Base-by-base conservation (phyloP, 2,329 filamentous ascomycete species). In the Xylariaceae sp. region DNA sequence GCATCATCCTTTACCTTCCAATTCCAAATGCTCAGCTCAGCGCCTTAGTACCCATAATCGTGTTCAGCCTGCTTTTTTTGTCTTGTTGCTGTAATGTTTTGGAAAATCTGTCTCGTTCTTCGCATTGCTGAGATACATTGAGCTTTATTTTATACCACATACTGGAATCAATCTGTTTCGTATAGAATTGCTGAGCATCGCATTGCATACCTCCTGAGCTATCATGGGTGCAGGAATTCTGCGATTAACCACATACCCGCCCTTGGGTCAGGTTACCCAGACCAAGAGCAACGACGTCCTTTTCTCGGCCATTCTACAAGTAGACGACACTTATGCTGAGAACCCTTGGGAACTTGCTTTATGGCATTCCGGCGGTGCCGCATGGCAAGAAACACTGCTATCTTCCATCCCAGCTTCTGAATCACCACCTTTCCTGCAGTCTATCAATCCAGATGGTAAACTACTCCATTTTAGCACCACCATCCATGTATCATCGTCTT, bases 241-340 rank as follows among this genome's bases (percentile, higher is more conserved):
- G 70, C 68, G 64, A 12, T 59, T 81, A 16, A 73, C 74, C 18
- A 77, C 75, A 54, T 86, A 84, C 63, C 92, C 92, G 12, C 83
- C 90, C 1, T 71, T 96, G 47, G 89, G 86, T 2, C 88, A 92
- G 66, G 79, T 88, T 19, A 91, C 89, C 1, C 76, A 81, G 45
- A 64, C 89, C 17, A 69, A 74, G 22, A 65, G 67, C 17, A 63
- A 64, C 2, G 60, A 78, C 63, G 73, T 87, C 38, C 66, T 68
- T 1, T 86, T 97, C 59, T 85, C 81, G 0, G 85, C 88, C 6
- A 70, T 92, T 12, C 75, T 96, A 31, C 85, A 92, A 60, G 81
- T 86, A 40, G 81, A 82, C 39, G 69, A 68, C 18, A 74, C 74
- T 34, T 78, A 79, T 43, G 75, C 76, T 7, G 71, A 80, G 14